Evolutionary conservation across 164 flowering plant genomes (phyloP).

Genomic region (Taxillus chinensis): DNA sequence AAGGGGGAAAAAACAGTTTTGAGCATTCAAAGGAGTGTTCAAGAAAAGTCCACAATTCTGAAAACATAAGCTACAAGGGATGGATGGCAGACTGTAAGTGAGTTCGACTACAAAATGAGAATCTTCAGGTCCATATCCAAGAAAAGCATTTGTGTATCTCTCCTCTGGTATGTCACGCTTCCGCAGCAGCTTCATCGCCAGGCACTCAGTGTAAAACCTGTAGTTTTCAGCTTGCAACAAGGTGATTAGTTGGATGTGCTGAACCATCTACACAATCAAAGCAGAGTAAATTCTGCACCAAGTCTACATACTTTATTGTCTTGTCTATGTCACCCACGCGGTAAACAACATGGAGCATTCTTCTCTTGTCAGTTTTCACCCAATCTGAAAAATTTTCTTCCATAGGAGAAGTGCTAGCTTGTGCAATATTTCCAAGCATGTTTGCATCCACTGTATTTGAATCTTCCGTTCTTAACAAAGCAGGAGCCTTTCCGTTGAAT

Average conservation of each 20-base stretch:
- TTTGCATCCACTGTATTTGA: conserved; percentile 8
- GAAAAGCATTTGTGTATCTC: conserved; percentile 30
- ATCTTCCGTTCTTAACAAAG: conserved; percentile 9
- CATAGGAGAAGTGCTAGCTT: conserved; percentile 5
- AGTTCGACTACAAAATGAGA: conserved; percentile 30
- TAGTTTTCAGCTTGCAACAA: neutral
- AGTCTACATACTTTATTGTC: conserved; percentile 27
- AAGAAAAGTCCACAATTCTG: neutral
- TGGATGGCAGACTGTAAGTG: conserved; percentile 22
- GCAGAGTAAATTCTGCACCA: too few species aligned
- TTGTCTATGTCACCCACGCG: conserved; percentile 29
- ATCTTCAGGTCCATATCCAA: conserved; percentile 40
- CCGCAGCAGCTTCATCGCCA: conserved; percentile 35
- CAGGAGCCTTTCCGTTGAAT: conserved; percentile 9
- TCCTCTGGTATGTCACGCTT: conserved; percentile 35
- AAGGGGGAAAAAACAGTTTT: neutral
- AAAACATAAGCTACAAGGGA: neutral
- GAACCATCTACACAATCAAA: neutral
- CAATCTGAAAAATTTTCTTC: conserved; percentile 20
- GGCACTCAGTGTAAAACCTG: conserved; percentile 36
- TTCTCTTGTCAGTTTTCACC: conserved; percentile 26
- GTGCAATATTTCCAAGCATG: conserved; percentile 10
- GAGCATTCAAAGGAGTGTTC: neutral
- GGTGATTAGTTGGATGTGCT: too few species aligned
- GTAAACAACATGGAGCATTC: conserved; percentile 34